These are phyloP conservation scores for Clavariopsis aquatica DNA, from an alignment of 495 filamentous ascomycete genomes.

Conservation along the genomic window DNA sequence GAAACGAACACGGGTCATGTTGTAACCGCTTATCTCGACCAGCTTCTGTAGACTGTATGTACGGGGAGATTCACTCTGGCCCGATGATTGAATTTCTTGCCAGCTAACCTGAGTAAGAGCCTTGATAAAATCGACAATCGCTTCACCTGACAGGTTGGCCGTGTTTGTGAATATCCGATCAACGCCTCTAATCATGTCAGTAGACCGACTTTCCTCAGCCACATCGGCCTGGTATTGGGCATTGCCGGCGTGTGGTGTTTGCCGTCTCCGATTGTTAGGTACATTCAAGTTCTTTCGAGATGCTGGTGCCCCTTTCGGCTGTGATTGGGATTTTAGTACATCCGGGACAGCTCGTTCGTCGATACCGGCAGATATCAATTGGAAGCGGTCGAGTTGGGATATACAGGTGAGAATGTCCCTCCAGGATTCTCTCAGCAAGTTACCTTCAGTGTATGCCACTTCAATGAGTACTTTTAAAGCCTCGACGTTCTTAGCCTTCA, in stretches of 20 bases:
- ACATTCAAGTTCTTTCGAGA: slow-evolving; percentile 67
- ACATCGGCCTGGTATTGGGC: slow-evolving; percentile 79
- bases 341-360: slow-evolving; percentile 91
- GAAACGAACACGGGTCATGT: slow-evolving; percentile 96
- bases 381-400: slow-evolving; percentile 92
- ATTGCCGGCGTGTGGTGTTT: slow-evolving; percentile 63
- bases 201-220: slow-evolving; percentile 85
- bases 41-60: slow-evolving; percentile 97
- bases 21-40: slow-evolving; percentile 98
- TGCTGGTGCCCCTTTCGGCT: slow-evolving; percentile 56
- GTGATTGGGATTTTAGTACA: slow-evolving; percentile 78
- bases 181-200: slow-evolving; percentile 87
- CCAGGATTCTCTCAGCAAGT: slow-evolving; percentile 86
- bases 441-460: slow-evolving; percentile 87
- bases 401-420: slow-evolving; percentile 93
- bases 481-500: slow-evolving; percentile 95
- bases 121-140: slow-evolving; percentile 95
- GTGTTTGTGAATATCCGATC: slow-evolving; percentile 97
- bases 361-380: slow-evolving; percentile 90
- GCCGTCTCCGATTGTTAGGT: slow-evolving; percentile 55
- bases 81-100: slow-evolving; percentile 97
- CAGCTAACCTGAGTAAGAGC: slow-evolving; percentile 95
- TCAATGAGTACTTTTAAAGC: slow-evolving; percentile 88
- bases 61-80: slow-evolving; percentile 88
- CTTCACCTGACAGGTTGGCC: slow-evolving; percentile 86